Evolutionary conservation across 192 early-diverging fungal genomes (phyloP).

Genomic region (Spinellus fusiger): DNA sequence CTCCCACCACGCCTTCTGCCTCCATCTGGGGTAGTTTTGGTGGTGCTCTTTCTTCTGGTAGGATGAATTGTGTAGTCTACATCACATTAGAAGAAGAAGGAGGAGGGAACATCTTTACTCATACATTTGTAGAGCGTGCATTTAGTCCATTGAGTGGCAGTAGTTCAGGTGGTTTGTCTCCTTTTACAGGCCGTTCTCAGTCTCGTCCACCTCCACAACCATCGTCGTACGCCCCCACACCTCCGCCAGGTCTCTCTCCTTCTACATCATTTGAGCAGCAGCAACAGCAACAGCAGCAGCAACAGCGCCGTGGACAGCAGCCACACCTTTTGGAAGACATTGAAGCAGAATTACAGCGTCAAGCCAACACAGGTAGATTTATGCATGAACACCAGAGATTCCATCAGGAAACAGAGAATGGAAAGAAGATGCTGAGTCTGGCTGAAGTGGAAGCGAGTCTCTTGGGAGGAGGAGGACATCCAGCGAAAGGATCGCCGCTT

Average conservation of each 20-base stretch:
- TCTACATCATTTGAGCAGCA: not conserved
- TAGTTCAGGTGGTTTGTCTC: constrained; percentile 8
- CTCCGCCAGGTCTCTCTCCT: constrained; percentile 2
- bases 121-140: constrained; percentile 2
- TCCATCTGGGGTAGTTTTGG: constrained; percentile 30
- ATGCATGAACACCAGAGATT: not conserved
- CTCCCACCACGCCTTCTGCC: constrained; percentile 9
- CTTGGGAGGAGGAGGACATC: constrained; percentile 18
- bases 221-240: not conserved
- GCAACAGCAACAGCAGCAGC: constrained; percentile 6
- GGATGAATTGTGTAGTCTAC: not conserved
- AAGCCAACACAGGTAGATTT: constrained; percentile 22
- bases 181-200: constrained; percentile 6
- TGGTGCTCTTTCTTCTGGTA: constrained; percentile 6
- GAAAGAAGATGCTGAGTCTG: constrained; percentile 57
- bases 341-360: constrained; percentile 46
- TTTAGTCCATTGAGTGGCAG: constrained; percentile 3
- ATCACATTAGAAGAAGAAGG: not conserved
- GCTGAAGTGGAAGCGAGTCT: constrained; percentile 71
- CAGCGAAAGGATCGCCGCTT: not conserved
- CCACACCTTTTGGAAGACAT: constrained; percentile 42
- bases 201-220: not conserved
- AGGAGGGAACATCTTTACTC: not conserved
- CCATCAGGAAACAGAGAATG: constrained; percentile 10
- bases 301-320: constrained; percentile 7